These are phyloP conservation scores for Dunaliella salina DNA, from an alignment of 163 green algal species.

Conservation along the genomic window DNA sequence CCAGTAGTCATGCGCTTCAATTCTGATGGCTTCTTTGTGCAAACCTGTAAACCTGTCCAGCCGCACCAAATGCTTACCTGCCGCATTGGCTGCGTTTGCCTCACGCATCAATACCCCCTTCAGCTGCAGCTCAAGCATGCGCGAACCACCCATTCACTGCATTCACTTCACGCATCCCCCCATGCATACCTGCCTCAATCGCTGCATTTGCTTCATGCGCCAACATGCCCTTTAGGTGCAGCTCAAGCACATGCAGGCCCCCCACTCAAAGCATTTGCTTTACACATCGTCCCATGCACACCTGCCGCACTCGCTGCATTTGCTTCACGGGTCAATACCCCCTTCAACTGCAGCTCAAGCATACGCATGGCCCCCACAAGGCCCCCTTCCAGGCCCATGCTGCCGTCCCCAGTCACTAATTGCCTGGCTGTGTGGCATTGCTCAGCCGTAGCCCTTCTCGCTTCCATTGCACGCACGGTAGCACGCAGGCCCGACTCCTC, in stretches of 20 bases:
- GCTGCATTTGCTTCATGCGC: too few species aligned
- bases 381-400: constrained; percentile 15
- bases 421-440: constrained; percentile 26
- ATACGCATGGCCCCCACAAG: constrained; percentile 34
- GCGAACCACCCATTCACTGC: too few species aligned
- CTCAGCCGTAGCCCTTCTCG: constrained; percentile 38
- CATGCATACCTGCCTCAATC: too few species aligned
- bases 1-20: too few species aligned
- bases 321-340: constrained; percentile 37
- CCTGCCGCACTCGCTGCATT: constrained; percentile 8
- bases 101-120: too few species aligned
- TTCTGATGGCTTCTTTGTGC: too few species aligned
- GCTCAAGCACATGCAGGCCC: constrained; percentile 39
- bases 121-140: too few species aligned
- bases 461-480: constrained; percentile 54
- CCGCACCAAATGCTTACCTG: too few species aligned
- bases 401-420: constrained; percentile 1
- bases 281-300: not conserved
- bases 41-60: too few species aligned
- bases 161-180: too few species aligned
- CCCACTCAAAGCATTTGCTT: constrained; percentile 8
- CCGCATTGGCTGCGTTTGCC: too few species aligned
- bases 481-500: constrained; percentile 59
- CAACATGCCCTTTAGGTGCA: too few species aligned
- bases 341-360: constrained; percentile 44